Conservation (phyloP, 768 basidiomycete species). For the Panus rudis region DNA sequence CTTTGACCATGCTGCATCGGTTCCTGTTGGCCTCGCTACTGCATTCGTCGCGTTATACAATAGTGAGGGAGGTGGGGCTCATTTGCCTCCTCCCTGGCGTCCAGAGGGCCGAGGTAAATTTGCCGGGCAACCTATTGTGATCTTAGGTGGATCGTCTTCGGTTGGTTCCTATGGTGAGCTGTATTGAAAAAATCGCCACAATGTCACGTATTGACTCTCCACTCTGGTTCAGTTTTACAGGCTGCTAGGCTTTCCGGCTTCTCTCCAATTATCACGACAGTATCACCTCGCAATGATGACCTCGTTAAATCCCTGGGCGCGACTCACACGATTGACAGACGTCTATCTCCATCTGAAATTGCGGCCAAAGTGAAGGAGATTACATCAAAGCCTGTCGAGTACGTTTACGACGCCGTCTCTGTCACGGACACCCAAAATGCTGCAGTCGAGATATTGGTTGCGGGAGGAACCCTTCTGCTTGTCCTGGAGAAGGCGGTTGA, state of each 20-base stretch:
- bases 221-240: constrained; percentile 16
- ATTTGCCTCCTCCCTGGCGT: constrained; percentile 16
- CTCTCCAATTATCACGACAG: constrained; percentile 23
- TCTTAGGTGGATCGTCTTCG: constrained; percentile 22
- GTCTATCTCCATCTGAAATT: constrained; percentile 3
- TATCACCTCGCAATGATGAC: constrained; percentile 16
- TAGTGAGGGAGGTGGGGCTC: not conserved
- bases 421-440: constrained; percentile 13
- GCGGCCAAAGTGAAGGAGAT: constrained; percentile 9
- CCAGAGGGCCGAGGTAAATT: constrained; percentile 15
- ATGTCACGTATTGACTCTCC: not conserved
- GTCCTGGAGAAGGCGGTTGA: constrained; percentile 2
- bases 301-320: constrained; percentile 16
- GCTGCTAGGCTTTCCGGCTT: constrained; percentile 21
- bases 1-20: constrained; percentile 24
- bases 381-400: constrained; percentile 12
- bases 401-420: constrained; percentile 19
- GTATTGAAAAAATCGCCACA: not conserved
- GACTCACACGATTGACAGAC: constrained; percentile 21
- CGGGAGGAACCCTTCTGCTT: constrained; percentile 15
- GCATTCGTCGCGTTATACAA: constrained; percentile 24
- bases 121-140: constrained; percentile 17
- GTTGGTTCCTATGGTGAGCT: constrained; percentile 22
- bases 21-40: constrained; percentile 26
- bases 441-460: constrained; percentile 17